phyloP scores from a whole-genome alignment of 495 filamentous ascomycete species.

The Penicillium steckii region DNA sequence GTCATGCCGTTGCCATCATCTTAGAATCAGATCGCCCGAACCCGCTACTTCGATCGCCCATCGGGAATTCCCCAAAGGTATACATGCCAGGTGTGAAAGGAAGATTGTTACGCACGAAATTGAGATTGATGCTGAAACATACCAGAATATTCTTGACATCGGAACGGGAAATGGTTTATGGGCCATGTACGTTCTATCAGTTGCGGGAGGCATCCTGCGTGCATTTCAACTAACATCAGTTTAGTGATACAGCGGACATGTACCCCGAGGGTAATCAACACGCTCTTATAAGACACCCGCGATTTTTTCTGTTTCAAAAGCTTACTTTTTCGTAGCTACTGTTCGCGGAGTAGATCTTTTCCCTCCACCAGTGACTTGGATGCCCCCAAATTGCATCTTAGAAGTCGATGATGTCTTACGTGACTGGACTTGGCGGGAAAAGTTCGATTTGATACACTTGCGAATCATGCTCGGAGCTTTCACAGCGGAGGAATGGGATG shows the following conservation, averaged over 20 bases:
- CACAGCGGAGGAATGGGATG: slow-evolving; percentile 21
- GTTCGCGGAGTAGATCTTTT: slow-evolving; percentile 24
- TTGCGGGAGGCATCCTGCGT: neutral
- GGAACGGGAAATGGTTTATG: slow-evolving; percentile 9
- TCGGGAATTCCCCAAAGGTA: neutral
- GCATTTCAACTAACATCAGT: neutral
- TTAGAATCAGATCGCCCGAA: neutral
- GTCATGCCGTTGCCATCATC: slow-evolving; percentile 2
- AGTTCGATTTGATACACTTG: slow-evolving; percentile 31
- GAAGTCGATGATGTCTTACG: slow-evolving; percentile 29
- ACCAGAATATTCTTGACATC: slow-evolving; percentile 4
- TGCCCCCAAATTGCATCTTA: slow-evolving; percentile 33
- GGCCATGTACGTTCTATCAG: slow-evolving; percentile 1
- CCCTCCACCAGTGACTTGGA: slow-evolving; percentile 21
- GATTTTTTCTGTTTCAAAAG: neutral
- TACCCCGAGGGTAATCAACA: neutral
- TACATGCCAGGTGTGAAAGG: too few species aligned
- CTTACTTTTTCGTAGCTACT: slow-evolving; percentile 1
- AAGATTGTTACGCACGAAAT: too few species aligned
- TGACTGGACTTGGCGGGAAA: slow-evolving; percentile 26
- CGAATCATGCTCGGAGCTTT: slow-evolving; percentile 23
- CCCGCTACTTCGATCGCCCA: neutral
- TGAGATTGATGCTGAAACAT: neutral
- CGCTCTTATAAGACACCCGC: too few species aligned
- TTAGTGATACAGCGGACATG: slow-evolving; percentile 1